phyloP scores from a whole-genome alignment of 768 basidiomycete species.

The Hygrocybe punicea region DNA sequence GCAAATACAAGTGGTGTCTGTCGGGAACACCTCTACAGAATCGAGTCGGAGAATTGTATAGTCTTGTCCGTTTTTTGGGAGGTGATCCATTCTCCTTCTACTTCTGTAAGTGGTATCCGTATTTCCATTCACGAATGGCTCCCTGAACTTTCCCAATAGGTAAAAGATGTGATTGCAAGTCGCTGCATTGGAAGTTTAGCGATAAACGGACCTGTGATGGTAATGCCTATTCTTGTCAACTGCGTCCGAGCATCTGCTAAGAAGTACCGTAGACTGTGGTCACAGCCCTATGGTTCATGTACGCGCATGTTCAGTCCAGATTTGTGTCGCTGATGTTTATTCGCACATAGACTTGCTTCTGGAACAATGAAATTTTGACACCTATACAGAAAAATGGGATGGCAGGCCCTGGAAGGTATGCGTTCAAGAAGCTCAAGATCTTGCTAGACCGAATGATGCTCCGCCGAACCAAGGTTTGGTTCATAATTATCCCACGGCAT shows the following conservation, averaged over 20 bases:
- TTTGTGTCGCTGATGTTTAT: conserved; percentile 4
- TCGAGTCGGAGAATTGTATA: conserved; percentile 98
- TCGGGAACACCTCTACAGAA: conserved; percentile 90
- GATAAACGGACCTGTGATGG: conserved; percentile 83
- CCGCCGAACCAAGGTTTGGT: conserved; percentile 71
- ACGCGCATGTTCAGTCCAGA: conserved; percentile 23
- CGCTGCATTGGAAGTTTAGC: conserved; percentile 89
- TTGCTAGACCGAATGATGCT: conserved; percentile 95
- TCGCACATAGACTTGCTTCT: conserved; percentile 74
- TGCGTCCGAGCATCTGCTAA: background rate
- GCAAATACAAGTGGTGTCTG: conserved; percentile 87
- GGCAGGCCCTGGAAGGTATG: conserved; percentile 68
- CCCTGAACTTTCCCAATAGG: conserved; percentile 41
- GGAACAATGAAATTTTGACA: conserved; percentile 94
- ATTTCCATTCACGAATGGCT: background rate
- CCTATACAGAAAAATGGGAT: conserved; percentile 94
- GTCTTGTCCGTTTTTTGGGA: conserved; percentile 87
- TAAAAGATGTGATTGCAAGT: conserved; percentile 91
- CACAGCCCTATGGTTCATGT: conserved; percentile 85
- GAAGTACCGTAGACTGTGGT: conserved; percentile 56
- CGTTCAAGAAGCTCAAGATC: conserved; percentile 90
- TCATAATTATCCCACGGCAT: background rate
- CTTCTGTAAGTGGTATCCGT: conserved; percentile 59
- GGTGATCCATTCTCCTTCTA: conserved; percentile 90
- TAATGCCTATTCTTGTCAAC: conserved; percentile 31